Evolutionary conservation across 352 stramenopile genomes (phyloP).

Genomic region (Pythium graminicola): DNA sequence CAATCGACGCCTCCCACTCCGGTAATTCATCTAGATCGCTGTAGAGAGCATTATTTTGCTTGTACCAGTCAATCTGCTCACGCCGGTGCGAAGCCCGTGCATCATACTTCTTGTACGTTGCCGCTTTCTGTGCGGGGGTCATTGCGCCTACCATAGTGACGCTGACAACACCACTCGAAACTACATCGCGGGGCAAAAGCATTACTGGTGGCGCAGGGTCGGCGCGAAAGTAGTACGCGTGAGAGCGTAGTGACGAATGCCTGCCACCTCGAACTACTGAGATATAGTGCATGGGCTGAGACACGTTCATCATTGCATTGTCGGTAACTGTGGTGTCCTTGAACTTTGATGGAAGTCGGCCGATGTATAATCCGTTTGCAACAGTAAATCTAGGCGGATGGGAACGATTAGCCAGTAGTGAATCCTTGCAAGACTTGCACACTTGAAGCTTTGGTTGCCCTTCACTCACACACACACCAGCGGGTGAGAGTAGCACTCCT

Average conservation of each 20-base stretch:
- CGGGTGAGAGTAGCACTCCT: constrained; percentile 8
- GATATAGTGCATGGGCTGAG: constrained; percentile 20
- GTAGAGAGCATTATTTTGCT: background rate
- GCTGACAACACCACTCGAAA: constrained; percentile 8
- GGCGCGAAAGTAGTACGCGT: constrained; percentile 21
- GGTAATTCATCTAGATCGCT: background rate
- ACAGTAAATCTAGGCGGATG: constrained; percentile 10
- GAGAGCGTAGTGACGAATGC: constrained; percentile 12
- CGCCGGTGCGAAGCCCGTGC: constrained; percentile 2
- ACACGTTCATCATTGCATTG: constrained; percentile 22
- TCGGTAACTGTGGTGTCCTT: constrained; percentile 11
- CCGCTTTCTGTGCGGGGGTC: constrained; percentile 17
- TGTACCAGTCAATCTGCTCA: constrained; percentile 4
- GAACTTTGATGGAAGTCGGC: background rate
- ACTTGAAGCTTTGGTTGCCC: background rate
- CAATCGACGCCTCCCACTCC: background rate
- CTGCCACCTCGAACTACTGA: constrained; percentile 15
- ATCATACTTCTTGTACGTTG: constrained; percentile 9
- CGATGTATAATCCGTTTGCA: constrained; percentile 11
- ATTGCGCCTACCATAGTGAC: constrained; percentile 20
- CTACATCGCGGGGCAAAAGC: constrained; percentile 4
- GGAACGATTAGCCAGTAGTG: background rate
- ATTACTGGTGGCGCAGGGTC: constrained; percentile 8
- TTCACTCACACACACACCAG: constrained; percentile 1
- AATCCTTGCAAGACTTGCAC: background rate